Evolutionary conservation across 352 stramenopile species (phyloP).

Genomic region (Phytophthora meadii): DNA sequence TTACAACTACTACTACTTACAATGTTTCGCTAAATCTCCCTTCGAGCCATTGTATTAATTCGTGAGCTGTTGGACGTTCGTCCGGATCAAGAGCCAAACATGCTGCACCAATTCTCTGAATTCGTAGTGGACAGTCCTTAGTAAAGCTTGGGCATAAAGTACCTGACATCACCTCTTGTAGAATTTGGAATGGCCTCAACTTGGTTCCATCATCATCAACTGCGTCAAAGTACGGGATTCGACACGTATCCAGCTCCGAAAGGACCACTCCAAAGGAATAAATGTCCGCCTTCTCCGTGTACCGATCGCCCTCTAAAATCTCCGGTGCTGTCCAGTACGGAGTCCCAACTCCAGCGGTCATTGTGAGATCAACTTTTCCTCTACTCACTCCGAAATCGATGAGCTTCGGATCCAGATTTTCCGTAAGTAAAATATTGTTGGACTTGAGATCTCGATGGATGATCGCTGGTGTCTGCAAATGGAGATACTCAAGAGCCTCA

Average conservation of each 20-base stretch:
- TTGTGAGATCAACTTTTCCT: constrained; percentile 15
- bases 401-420: constrained; percentile 65
- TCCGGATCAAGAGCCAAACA: constrained; percentile 25
- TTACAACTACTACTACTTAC: not conserved
- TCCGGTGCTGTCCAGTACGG: constrained; percentile 86
- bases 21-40: constrained; percentile 12
- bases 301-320: constrained; percentile 59
- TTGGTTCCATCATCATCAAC: constrained; percentile 15
- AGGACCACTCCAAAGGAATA: constrained; percentile 75
- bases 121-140: constrained; percentile 40
- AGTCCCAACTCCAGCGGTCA: constrained; percentile 80
- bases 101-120: constrained; percentile 26
- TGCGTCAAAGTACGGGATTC: constrained; percentile 40
- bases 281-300: constrained; percentile 67
- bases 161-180: constrained; percentile 49
- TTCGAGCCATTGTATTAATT: constrained; percentile 18
- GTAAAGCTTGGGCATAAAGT: constrained; percentile 50
- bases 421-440: constrained; percentile 79
- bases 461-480: constrained; percentile 25
- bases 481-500: constrained; percentile 43
- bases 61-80: constrained; percentile 10
- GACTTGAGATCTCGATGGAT: constrained; percentile 49
- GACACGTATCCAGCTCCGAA: constrained; percentile 49
- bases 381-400: constrained; percentile 86
- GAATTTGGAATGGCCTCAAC: constrained; percentile 42